Conservation (phyloP, 441 rosid species). For the Populus hybrid region DNA sequence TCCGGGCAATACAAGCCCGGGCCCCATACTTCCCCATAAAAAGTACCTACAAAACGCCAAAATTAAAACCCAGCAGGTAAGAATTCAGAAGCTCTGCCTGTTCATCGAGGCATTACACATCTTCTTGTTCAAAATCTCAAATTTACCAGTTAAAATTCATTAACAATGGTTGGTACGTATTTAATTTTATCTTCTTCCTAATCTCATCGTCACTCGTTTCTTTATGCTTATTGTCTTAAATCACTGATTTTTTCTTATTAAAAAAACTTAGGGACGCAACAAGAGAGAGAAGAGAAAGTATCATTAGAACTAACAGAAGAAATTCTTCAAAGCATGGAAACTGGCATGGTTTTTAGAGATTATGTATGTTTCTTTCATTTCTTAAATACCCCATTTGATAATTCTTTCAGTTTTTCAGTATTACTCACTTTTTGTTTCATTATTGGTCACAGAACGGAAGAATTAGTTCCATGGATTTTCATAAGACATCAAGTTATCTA, state of each 20-base stretch:
- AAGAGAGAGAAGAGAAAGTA: constrained; percentile 79
- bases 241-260: not conserved
- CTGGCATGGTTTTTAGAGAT: constrained; percentile 80
- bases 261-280: constrained; percentile 37
- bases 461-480: constrained; percentile 91
- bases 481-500: constrained; percentile 68
- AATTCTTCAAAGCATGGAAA: constrained; percentile 88
- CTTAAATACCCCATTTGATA: not conserved
- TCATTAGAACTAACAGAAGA: constrained; percentile 81
- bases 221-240: not conserved
- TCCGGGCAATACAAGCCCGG: not conserved
- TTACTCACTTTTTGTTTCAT: not conserved
- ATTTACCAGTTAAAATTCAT: not conserved
- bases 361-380: constrained; percentile 38
- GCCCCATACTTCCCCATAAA: not conserved
- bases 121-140: not conserved
- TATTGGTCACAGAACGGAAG: constrained; percentile 55
- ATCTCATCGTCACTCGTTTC: not conserved
- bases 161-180: constrained; percentile 41
- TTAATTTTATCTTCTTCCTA: not conserved
- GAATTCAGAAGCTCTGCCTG: not conserved
- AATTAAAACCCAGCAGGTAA: not conserved
- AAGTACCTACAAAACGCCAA: not conserved
- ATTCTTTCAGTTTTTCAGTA: not conserved
- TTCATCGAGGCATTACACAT: not conserved